phyloP scores from a whole-genome alignment of 2,329 filamentous ascomycete genomes.

The Cryphonectria naterciae region DNA sequence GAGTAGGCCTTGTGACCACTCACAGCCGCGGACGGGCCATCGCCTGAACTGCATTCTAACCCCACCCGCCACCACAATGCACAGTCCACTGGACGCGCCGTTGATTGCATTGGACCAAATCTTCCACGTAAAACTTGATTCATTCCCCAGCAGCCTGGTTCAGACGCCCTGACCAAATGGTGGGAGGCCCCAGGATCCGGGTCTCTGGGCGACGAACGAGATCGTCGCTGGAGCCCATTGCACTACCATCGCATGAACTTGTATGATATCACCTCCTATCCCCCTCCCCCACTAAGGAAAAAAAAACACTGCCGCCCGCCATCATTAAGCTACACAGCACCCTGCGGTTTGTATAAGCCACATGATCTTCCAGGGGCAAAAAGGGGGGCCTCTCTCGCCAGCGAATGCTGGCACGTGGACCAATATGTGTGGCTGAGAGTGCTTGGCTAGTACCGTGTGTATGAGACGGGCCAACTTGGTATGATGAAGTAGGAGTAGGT shows the following conservation, averaged over 20 bases:
- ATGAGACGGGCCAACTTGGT: neutral
- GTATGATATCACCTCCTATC: neutral
- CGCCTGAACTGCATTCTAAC: neutral
- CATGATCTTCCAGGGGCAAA: neutral
- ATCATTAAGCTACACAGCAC: neutral
- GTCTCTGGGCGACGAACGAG: neutral
- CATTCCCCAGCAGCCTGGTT: neutral
- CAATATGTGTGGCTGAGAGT: neutral
- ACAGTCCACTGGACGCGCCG: neutral
- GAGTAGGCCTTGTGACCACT: conserved; percentile 18
- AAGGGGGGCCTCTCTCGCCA: neutral
- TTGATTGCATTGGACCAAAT: neutral
- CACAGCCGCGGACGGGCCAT: conserved; percentile 11
- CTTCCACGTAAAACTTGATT: conserved; percentile 1
- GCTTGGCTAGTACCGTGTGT: neutral
- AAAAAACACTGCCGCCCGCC: neutral
- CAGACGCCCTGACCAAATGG: conserved; percentile 21
- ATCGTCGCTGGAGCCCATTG: neutral
- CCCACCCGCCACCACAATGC: conserved; percentile 1
- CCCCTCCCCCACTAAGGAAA: neutral
- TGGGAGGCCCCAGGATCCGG: neutral
- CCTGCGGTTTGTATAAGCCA: neutral
- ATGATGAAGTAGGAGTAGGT: no score
- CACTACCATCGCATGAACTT: neutral
- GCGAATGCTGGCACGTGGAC: neutral